A percentile compares a stretch with the other conserved stretches of the same genome.
Evolutionary conservation across 2,329 filamentous ascomycete species (phyloP).

Genomic region (Penicillium sp.): DNA sequence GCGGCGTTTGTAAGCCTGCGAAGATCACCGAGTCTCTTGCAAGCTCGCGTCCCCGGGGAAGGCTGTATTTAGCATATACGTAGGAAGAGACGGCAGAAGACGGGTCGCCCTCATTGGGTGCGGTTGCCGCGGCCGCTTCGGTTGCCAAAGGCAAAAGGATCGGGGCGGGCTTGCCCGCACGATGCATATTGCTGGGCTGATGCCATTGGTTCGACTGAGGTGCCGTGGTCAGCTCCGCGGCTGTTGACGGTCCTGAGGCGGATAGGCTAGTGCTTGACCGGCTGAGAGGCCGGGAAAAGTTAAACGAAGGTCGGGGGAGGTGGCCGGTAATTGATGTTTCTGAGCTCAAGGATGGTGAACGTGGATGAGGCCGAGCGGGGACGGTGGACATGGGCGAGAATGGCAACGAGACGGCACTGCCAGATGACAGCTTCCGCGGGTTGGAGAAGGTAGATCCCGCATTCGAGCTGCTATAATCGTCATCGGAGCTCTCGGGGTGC

Average conservation of each 20-base stretch:
- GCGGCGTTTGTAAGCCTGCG: constrained; percentile 51
- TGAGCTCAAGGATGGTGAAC: constrained; percentile 81
- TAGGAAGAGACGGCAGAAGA: constrained; percentile 63
- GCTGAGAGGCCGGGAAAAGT: constrained; percentile 90
- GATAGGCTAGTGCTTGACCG: constrained; percentile 43
- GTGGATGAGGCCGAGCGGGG: constrained; percentile 57
- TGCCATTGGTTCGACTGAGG: constrained; percentile 15
- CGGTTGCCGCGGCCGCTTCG: constrained; percentile 16
- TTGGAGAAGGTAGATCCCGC: constrained; percentile 60
- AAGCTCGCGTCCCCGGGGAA: constrained; percentile 76
- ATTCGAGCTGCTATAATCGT: constrained; percentile 61
- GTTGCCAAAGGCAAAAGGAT: constrained; percentile 29
- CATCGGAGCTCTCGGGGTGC: constrained; percentile 61
- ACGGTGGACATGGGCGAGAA: constrained; percentile 61
- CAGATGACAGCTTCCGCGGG: constrained; percentile 71
- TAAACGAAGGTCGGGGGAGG: constrained; percentile 72
- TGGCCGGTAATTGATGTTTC: constrained; percentile 64
- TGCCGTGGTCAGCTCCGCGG: constrained; percentile 35
- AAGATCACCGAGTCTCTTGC: constrained; percentile 63
- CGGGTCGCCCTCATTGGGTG: constrained; percentile 26
- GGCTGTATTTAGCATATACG: constrained; percentile 75
- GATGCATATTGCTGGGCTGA: constrained; percentile 21
- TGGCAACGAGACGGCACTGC: constrained; percentile 58
- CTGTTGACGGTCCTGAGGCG: constrained; percentile 26
- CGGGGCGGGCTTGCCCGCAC: constrained; percentile 30